Conservation (phyloP, 805 yeast genomes). For the Hanseniaspora vineae region DNA sequence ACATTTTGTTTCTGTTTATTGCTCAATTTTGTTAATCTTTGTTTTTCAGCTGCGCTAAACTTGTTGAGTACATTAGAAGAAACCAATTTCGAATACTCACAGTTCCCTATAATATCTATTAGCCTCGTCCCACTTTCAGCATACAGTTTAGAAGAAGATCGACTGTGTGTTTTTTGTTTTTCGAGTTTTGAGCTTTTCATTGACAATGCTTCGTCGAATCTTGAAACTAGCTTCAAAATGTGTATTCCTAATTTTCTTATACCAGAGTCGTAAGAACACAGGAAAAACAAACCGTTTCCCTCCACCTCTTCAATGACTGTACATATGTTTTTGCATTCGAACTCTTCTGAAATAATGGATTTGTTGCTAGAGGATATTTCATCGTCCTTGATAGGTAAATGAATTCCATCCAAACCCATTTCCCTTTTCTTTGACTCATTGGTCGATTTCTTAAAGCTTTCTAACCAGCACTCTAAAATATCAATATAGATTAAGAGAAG, state of each 20-base stretch:
- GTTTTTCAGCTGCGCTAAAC: slow-evolving; percentile 65
- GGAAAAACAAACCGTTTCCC: slow-evolving; percentile 85
- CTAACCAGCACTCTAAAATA: slow-evolving; percentile 70
- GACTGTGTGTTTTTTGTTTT: slow-evolving; percentile 31
- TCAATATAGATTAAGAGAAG: slow-evolving; percentile 65
- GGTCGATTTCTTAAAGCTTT: slow-evolving; percentile 35
- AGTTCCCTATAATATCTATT: slow-evolving; percentile 61
- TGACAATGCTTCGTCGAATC: slow-evolving; percentile 72
- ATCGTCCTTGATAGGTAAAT: slow-evolving; percentile 12
- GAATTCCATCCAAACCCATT: slow-evolving; percentile 21
- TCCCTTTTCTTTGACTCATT: slow-evolving; percentile 21
- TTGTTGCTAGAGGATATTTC: slow-evolving; percentile 9
- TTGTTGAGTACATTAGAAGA: slow-evolving; percentile 32
- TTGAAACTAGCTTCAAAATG: slow-evolving; percentile 66
- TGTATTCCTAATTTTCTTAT: slow-evolving; percentile 65
- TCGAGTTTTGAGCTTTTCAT: slow-evolving; percentile 26
- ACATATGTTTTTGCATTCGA: slow-evolving; percentile 66
- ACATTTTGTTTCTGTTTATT: slow-evolving; percentile 47
- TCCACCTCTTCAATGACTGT: slow-evolving; percentile 90
- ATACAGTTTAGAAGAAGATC: slow-evolving; percentile 51
- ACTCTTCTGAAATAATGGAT: slow-evolving; percentile 36
- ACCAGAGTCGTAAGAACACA: slow-evolving; percentile 75
- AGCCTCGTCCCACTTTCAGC: slow-evolving; percentile 69
- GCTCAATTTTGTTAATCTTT: slow-evolving; percentile 51
- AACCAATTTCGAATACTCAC: slow-evolving; percentile 55